A percentile compares a stretch with the other conserved stretches of the same genome.
Evolutionary conservation across 176 grass and related monocot genomes (phyloP).

Genomic region (Oryza glumipatula): DNA sequence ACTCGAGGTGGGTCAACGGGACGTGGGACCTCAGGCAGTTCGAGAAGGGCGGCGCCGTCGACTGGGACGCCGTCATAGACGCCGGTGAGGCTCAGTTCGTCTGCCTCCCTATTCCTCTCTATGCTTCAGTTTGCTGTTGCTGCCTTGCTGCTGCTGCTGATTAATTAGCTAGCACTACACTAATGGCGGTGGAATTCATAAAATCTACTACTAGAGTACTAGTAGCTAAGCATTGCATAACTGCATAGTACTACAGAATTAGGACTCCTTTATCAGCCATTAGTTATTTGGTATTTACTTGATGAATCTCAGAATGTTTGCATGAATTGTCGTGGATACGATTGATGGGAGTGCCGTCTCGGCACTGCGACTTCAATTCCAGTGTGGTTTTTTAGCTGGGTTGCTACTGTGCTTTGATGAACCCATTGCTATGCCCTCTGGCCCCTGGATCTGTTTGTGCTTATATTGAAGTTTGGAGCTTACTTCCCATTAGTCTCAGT

Average conservation of each 20-base stretch:
- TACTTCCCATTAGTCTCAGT: neutral
- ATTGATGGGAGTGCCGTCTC: neutral
- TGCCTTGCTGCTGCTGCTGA: neutral
- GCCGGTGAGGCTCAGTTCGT: slow-evolving; percentile 53
- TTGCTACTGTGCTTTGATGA: slow-evolving; percentile 3
- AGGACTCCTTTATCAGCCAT: neutral
- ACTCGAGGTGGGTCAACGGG: slow-evolving; percentile 80
- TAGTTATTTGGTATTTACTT: neutral
- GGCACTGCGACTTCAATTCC: neutral
- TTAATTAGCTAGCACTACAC: neutral
- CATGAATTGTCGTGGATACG: neutral
- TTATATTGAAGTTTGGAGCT: neutral
- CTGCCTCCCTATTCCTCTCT: neutral
- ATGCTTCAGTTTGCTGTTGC: too few relatives aligned
- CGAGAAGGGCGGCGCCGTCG: slow-evolving; percentile 60
- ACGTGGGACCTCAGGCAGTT: slow-evolving; percentile 89
- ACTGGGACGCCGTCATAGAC: slow-evolving; percentile 95
- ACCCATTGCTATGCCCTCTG: neutral
- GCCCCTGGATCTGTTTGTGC: neutral
- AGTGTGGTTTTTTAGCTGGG: neutral
- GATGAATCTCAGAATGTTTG: neutral
- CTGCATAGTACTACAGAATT: neutral
- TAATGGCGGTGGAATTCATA: neutral
- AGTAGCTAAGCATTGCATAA: neutral
- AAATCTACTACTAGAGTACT: too few relatives aligned